A percentile compares a stretch with the other conserved stretches of the same genome.
Conservation (phyloP, 208 protist genomes). For the Acanthamoeba triangularis region DNA sequence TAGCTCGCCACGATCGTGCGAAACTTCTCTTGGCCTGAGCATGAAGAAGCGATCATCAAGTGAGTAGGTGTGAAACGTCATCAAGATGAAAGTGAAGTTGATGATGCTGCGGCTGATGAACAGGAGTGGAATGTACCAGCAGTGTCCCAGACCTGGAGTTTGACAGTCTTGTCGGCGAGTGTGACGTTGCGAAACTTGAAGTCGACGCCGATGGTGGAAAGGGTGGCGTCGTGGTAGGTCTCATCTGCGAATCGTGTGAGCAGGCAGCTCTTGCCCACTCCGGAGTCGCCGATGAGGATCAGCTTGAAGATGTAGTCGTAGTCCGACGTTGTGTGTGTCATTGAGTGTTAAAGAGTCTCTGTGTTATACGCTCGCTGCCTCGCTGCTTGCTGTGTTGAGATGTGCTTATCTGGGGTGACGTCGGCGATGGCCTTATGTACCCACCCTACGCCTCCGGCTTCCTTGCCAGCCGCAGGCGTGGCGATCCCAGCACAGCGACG, state of each 20-base stretch:
- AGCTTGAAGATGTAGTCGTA: constrained; percentile 74
- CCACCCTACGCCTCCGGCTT: not conserved
- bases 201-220: constrained; percentile 88
- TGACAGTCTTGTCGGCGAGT: constrained; percentile 93
- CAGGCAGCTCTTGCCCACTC: constrained; percentile 58
- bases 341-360: not conserved
- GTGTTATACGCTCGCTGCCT: not conserved
- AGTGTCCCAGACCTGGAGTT: constrained; percentile 94
- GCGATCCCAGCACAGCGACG: not conserved
- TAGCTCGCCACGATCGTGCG: constrained; percentile 84
- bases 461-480: not conserved
- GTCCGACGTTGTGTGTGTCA: constrained; percentile 73
- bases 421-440: not conserved
- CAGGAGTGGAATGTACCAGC: constrained; percentile 82
- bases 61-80: not conserved
- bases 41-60: not conserved
- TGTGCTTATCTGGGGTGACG: not conserved
- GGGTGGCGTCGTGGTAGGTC: not conserved
- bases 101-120: not conserved
- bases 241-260: not conserved
- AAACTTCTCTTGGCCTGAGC: constrained; percentile 86
- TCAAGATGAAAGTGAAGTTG: not conserved
- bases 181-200: constrained; percentile 95
- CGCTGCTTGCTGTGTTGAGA: not conserved
- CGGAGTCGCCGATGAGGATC: constrained; percentile 36